phyloP scores from a whole-genome alignment of 2,329 filamentous ascomycete genomes.

The Arachnomyces sp. region DNA sequence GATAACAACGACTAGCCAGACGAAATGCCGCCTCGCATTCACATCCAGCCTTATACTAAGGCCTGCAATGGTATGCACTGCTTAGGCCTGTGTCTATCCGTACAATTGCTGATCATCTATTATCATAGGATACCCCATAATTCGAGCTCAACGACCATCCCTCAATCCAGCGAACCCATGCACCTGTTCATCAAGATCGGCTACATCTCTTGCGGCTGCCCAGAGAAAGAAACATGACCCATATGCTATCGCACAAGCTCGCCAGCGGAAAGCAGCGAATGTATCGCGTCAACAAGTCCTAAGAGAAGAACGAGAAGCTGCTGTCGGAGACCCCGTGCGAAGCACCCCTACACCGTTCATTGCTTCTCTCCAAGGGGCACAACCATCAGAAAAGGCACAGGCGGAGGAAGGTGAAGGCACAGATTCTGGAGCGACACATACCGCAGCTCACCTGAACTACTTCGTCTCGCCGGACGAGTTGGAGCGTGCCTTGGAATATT shows the following conservation, averaged over 20 bases:
- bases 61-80: slow-evolving; percentile 50
- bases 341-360: slow-evolving; percentile 76
- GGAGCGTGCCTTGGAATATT: slow-evolving; percentile 57
- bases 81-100: slow-evolving; percentile 7
- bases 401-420: slow-evolving; percentile 8
- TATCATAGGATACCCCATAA: slow-evolving; percentile 13
- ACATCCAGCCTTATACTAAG: slow-evolving; percentile 52
- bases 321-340: slow-evolving; percentile 69
- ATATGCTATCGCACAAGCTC: slow-evolving; percentile 71
- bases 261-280: slow-evolving; percentile 78
- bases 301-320: slow-evolving; percentile 54
- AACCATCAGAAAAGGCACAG: slow-evolving; percentile 3
- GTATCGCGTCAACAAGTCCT: slow-evolving; percentile 66
- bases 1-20: not conserved
- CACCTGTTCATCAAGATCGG: slow-evolving; percentile 53
- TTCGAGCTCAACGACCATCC: slow-evolving; percentile 29
- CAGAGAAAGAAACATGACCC: slow-evolving; percentile 67
- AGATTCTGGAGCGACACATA: slow-evolving; percentile 19
- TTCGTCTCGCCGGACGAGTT: slow-evolving; percentile 64
- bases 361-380: slow-evolving; percentile 55
- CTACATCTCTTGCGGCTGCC: slow-evolving; percentile 55
- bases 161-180: slow-evolving; percentile 49
- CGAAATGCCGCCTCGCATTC: slow-evolving; percentile 62
- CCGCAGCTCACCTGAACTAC: slow-evolving; percentile 57
- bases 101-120: too few species aligned